Conservation (phyloP, 345 rosid genomes). For the Erysimum cheiranthoides region DNA sequence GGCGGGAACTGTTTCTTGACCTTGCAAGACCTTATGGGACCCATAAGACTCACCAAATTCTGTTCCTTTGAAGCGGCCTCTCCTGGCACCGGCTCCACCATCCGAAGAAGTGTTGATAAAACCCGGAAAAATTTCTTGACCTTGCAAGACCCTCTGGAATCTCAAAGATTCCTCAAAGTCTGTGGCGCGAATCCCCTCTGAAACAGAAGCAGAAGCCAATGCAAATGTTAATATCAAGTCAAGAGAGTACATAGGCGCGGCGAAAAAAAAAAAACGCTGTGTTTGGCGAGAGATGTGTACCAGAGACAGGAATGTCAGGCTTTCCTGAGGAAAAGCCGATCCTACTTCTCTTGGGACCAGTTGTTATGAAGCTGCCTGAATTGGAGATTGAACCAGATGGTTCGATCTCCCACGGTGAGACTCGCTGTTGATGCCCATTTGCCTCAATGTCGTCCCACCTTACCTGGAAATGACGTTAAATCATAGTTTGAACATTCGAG, state of each 20-base stretch:
- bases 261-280: too few species aligned
- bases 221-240: neutral
- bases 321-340: conserved; percentile 69
- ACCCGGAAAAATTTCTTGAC: conserved; percentile 96
- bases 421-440: conserved; percentile 64
- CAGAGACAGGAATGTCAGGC: conserved; percentile 76
- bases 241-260: neutral
- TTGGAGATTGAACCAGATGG: conserved; percentile 64
- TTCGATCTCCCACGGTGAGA: conserved; percentile 98
- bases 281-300: conserved; percentile 37
- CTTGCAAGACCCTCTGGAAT: conserved; percentile 99
- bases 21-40: conserved; percentile 97
- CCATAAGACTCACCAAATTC: conserved; percentile 70
- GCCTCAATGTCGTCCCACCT: conserved; percentile 86
- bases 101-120: conserved; percentile 55
- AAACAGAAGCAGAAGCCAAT: neutral
- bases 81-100: conserved; percentile 54
- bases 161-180: conserved; percentile 91
- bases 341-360: conserved; percentile 83
- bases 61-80: conserved; percentile 52
- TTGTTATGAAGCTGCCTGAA: conserved; percentile 57
- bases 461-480: conserved; percentile 56
- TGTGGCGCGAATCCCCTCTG: conserved; percentile 78
- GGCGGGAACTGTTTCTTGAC: conserved; percentile 88
- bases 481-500: conserved; percentile 13